phyloP scores from a whole-genome alignment of 495 filamentous ascomycete species.

The Symbiotaphrina buchneri region DNA sequence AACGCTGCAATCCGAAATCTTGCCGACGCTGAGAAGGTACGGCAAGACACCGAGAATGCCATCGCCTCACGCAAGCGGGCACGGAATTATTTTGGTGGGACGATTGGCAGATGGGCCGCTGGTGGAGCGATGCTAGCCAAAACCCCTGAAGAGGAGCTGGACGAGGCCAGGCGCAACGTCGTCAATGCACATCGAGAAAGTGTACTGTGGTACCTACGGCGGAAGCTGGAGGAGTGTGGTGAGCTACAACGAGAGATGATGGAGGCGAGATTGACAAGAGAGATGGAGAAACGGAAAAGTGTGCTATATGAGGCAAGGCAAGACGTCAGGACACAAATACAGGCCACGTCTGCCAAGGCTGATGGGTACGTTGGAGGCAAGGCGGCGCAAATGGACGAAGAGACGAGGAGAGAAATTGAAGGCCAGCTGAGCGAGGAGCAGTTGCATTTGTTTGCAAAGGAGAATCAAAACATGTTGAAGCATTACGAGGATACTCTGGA shows the following conservation, averaged over 20 bases:
- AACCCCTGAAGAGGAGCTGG: constrained; percentile 36
- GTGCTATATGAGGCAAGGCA: constrained; percentile 45
- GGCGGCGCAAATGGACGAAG: constrained; percentile 9
- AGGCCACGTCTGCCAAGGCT: background rate
- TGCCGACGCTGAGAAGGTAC: constrained; percentile 58
- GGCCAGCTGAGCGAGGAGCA: constrained; percentile 57
- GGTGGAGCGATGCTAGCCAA: constrained; percentile 24
- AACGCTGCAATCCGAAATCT: constrained; percentile 54
- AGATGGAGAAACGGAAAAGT: constrained; percentile 76
- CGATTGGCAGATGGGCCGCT: constrained; percentile 51
- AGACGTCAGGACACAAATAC: constrained; percentile 7
- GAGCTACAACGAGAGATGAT: constrained; percentile 74
- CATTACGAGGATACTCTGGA: constrained; percentile 81
- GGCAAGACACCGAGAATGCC: constrained; percentile 43
- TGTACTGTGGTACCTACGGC: constrained; percentile 60
- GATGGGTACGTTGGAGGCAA: constrained; percentile 3
- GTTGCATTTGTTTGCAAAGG: constrained; percentile 75
- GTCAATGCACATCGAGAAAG: constrained; percentile 47
- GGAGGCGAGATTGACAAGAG: constrained; percentile 61
- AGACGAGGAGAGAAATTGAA: constrained; percentile 25
- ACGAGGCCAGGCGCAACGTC: constrained; percentile 40
- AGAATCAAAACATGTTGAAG: constrained; percentile 79
- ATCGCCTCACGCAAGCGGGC: constrained; percentile 48
- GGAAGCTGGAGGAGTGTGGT: constrained; percentile 49
- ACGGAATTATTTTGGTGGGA: constrained; percentile 22